Conservation (phyloP, 768 basidiomycete genomes). For the Boletellus ananiceps region DNA sequence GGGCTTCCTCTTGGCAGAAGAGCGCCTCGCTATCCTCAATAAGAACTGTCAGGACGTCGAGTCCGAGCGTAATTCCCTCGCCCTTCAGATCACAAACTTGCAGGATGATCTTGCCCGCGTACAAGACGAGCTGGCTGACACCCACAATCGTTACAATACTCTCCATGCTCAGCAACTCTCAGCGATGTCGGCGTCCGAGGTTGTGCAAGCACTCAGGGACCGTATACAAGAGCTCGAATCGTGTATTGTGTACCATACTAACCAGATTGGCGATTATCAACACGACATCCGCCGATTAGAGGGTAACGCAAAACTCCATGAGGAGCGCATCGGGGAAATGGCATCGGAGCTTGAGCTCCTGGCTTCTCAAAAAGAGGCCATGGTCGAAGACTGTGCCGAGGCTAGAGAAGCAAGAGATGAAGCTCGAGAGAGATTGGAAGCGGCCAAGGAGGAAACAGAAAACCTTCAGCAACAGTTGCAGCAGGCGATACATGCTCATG, state of each 20-base stretch:
- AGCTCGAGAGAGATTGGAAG: conserved; percentile 51
- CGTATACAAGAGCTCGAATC: conserved; percentile 68
- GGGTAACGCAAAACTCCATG: conserved; percentile 67
- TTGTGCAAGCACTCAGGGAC: conserved; percentile 48
- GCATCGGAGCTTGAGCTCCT: conserved; percentile 63
- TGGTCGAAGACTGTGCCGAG: conserved; percentile 82
- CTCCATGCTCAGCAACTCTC: conserved; percentile 67
- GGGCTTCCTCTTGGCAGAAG: conserved; percentile 28
- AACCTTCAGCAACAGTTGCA: conserved; percentile 18
- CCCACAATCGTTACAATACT: conserved; percentile 55
- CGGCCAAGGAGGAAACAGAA: conserved; percentile 61
- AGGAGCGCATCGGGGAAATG: conserved; percentile 71
- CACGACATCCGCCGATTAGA: conserved; percentile 76
- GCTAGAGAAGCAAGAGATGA: conserved; percentile 70
- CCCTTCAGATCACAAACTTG: conserved; percentile 62
- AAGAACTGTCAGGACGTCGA: conserved; percentile 52
- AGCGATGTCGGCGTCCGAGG: conserved; percentile 54
- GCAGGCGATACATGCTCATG: conserved; percentile 22
- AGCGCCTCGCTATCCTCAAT: conserved; percentile 41
- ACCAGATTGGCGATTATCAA: conserved; percentile 74
- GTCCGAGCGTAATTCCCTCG: conserved; percentile 61
- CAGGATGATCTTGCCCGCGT: conserved; percentile 50
- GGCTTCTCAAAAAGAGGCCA: conserved; percentile 64
- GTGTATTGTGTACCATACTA: conserved; percentile 60
- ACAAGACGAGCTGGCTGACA: conserved; percentile 50